Evolutionary conservation across 31 red algal species (phyloP), one percentile per base, ranked within the genome.

Genomic region (Asparagopsis taxiformis): DNA sequence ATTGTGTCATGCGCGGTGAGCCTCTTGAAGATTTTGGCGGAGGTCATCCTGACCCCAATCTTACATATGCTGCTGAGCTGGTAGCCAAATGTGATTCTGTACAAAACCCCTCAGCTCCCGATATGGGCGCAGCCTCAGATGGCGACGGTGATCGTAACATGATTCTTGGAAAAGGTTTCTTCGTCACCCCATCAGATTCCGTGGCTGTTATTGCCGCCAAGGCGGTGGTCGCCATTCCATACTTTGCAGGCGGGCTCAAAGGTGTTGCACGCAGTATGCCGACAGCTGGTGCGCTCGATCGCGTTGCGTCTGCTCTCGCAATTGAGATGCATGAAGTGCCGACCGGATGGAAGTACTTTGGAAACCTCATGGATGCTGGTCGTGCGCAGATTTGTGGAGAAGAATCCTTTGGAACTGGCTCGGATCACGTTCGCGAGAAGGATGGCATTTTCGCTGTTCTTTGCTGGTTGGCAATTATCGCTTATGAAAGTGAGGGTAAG

Each of bases 271-370:
- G 96, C n/a, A 83, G 74, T 22, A 99, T 99, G 96, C 96, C 96
- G 1, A 94, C 96, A 2, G 77, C 78, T 3, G 65, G 76, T 0
- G 96, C 96, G 23, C 59, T 99, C 6, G 96, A 99, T 70, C 78
- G 68, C 10, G 96, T 99, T 0, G 96, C 90, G 1, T 56, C 71
- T 55, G 78, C 55, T 25, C 30, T 79, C 16, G 85, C 75, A 7
- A 79, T 94, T 23, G 56, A 72, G 30, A 62, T 89, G 77, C 84
- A 88, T 75, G 91, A 94, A 50, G 90, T 89, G 23, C 96, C 96
- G 15, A 99, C 96, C 3, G 96, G 96, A 3, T 99, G 96, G 96
- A 99, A 99, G 76, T 99, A 82, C 72, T 99, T 99, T 88, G 86
- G 96, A 49, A 99, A 99, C 55, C 58, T 99, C 15, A 81, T 99